phyloP scores from a whole-genome alignment of 176 grass and related monocot genomes.

The Zoysia pacifica region DNA sequence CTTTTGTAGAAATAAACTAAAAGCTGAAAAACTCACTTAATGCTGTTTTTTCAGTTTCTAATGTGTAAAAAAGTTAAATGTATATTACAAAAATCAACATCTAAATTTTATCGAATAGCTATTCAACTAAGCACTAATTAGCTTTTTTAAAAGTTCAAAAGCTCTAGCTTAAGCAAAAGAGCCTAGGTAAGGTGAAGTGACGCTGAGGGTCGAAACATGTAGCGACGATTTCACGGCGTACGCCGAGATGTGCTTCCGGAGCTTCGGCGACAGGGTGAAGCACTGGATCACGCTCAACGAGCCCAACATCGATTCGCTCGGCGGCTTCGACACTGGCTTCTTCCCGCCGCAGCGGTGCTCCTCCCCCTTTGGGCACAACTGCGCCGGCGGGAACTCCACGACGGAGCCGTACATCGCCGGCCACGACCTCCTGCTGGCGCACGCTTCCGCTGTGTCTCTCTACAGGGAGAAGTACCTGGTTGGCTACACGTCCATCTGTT shows the following conservation, averaged over 20 bases:
- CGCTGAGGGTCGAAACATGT: neutral
- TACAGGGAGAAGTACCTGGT: neutral
- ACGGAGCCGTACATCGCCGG: neutral
- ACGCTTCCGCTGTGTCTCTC: neutral
- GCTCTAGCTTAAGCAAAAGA: no score
- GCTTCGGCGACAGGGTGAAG: conserved; percentile 53
- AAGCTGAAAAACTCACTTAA: no score
- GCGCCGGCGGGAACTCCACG: neutral
- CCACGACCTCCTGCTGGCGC: neutral
- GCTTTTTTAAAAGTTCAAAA: no score
- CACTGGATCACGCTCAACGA: conserved; percentile 51
- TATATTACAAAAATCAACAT: no score
- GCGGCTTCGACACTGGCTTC: conserved; percentile 30
- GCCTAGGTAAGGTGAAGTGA: no score
- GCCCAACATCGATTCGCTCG: conserved; percentile 33
- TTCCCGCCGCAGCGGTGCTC: conserved; percentile 56
- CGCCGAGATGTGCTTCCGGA: conserved; percentile 55
- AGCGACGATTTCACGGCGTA: conserved; percentile 59
- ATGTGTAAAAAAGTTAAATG: no score
- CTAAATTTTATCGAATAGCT: no score
- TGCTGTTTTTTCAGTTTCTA: no score
- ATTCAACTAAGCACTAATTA: no score
- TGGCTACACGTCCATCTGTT: neutral
- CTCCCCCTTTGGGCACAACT: conserved; percentile 44
- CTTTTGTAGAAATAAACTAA: no score